phyloP scores from a whole-genome alignment of 768 basidiomycete species.

The Boletus tomentosulus region DNA sequence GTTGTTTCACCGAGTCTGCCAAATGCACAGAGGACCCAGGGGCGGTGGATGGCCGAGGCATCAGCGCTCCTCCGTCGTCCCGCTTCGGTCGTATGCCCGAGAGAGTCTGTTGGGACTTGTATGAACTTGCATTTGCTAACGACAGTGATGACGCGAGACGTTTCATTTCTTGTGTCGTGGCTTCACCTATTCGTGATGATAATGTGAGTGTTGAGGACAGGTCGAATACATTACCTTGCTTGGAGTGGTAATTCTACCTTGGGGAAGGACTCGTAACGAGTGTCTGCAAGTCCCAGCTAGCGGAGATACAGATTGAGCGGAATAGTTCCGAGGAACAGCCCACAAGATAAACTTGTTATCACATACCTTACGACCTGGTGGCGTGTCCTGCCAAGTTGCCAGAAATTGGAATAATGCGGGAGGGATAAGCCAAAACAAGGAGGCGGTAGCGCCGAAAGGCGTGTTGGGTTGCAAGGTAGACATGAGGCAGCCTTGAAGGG shows the following conservation, averaged over 20 bases:
- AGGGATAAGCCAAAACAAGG: not conserved
- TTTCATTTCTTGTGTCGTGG: not conserved
- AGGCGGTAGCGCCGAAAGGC: not conserved
- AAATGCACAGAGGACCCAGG: not conserved
- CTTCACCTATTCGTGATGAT: not conserved
- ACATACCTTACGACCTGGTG: not conserved
- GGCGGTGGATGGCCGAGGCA: not conserved
- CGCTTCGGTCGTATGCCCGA: not conserved
- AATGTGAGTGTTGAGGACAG: not conserved
- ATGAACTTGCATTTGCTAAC: not conserved
- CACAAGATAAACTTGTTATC: no score
- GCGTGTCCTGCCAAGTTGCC: not conserved
- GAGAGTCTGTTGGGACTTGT: not conserved
- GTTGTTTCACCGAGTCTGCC: not conserved
- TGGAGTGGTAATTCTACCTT: not conserved
- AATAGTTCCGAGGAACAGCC: no score
- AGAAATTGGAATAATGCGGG: not conserved
- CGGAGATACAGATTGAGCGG: no score
- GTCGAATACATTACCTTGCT: no score
- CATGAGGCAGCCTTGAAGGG: not conserved
- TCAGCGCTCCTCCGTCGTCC: not conserved
- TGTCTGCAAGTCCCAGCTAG: not conserved
- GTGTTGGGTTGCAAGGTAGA: not conserved
- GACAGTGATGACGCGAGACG: not conserved
- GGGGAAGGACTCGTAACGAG: not conserved